phyloP scores from a whole-genome alignment of 2,329 filamentous ascomycete genomes.

The Apiospora pterosperma region DNA sequence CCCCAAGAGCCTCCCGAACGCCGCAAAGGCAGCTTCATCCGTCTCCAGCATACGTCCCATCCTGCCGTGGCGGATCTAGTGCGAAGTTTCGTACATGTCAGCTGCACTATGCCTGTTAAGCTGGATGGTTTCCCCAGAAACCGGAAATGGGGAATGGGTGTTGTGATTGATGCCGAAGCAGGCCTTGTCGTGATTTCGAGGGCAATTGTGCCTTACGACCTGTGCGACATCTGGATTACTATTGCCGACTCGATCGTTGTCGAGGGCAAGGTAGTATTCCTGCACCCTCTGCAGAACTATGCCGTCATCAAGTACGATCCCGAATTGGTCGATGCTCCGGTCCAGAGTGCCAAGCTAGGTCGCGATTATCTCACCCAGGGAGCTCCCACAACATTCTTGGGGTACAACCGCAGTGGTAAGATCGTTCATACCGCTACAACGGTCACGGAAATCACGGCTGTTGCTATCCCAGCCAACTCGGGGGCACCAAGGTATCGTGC shows the following conservation, averaged over 20 bases:
- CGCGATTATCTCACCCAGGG: constrained; percentile 84
- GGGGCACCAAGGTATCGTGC: constrained; percentile 90
- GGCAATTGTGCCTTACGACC: constrained; percentile 91
- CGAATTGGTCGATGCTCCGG: constrained; percentile 85
- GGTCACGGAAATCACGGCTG: constrained; percentile 95
- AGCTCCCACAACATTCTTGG: constrained; percentile 91
- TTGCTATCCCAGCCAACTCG: constrained; percentile 91
- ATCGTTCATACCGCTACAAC: constrained; percentile 92
- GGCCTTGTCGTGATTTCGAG: constrained; percentile 91
- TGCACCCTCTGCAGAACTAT: constrained; percentile 97
- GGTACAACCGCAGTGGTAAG: constrained; percentile 94
- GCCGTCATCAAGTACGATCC: constrained; percentile 94
- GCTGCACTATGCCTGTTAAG: constrained; percentile 91
- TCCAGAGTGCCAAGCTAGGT: constrained; percentile 83
- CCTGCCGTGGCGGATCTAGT: constrained; percentile 91
- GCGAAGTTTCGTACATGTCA: constrained; percentile 89
- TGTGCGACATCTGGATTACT: constrained; percentile 94
- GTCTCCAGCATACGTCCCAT: constrained; percentile 83
- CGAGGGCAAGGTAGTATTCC: constrained; percentile 88
- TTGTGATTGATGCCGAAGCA: constrained; percentile 97
- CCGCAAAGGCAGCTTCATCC: constrained; percentile 84
- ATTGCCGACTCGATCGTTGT: constrained; percentile 96
- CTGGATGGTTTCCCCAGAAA: constrained; percentile 97
- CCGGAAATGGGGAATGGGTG: constrained; percentile 88
- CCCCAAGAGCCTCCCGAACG: constrained; percentile 70